phyloP scores from a whole-genome alignment of 768 basidiomycete genomes.

The Auriculariales sp. region DNA sequence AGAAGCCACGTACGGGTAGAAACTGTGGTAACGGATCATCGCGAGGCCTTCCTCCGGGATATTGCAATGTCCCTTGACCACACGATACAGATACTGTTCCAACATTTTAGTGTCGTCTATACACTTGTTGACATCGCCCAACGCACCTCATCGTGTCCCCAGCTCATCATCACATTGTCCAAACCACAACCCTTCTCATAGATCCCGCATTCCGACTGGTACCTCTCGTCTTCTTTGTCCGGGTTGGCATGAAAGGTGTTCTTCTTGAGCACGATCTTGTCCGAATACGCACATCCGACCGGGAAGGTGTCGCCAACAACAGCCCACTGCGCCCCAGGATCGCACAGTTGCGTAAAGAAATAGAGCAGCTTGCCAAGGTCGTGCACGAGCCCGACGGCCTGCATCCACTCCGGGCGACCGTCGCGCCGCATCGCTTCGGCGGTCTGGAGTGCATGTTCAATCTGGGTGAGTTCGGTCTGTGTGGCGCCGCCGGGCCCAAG shows the following conservation, averaged over 20 bases:
- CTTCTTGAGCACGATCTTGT: slow-evolving; percentile 60
- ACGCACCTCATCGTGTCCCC: slow-evolving; percentile 82
- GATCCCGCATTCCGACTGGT: slow-evolving; percentile 58
- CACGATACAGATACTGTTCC: slow-evolving; percentile 63
- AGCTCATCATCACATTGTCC: slow-evolving; percentile 77
- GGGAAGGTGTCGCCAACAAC: slow-evolving; percentile 80
- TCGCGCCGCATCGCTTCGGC: slow-evolving; percentile 81
- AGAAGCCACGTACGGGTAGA: slow-evolving; percentile 52
- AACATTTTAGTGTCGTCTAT: background rate
- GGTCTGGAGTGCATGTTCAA: slow-evolving; percentile 82
- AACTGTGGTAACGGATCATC: slow-evolving; percentile 92
- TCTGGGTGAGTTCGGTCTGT: slow-evolving; percentile 67
- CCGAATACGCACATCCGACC: slow-evolving; percentile 76
- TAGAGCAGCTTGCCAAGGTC: slow-evolving; percentile 81
- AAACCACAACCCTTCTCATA: slow-evolving; percentile 70
- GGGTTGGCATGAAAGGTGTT: slow-evolving; percentile 67
- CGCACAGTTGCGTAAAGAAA: slow-evolving; percentile 33
- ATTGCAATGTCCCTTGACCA: slow-evolving; percentile 67
- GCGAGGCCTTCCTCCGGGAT: slow-evolving; percentile 72
- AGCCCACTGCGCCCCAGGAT: slow-evolving; percentile 75
- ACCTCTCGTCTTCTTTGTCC: slow-evolving; percentile 47
- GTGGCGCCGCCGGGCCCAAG: no score
- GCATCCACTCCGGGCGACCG: slow-evolving; percentile 88
- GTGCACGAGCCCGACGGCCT: slow-evolving; percentile 74
- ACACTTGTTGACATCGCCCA: slow-evolving; percentile 6